Conservation (phyloP, 1,139 yeast species). For the Yamadazyma mexicana region DNA sequence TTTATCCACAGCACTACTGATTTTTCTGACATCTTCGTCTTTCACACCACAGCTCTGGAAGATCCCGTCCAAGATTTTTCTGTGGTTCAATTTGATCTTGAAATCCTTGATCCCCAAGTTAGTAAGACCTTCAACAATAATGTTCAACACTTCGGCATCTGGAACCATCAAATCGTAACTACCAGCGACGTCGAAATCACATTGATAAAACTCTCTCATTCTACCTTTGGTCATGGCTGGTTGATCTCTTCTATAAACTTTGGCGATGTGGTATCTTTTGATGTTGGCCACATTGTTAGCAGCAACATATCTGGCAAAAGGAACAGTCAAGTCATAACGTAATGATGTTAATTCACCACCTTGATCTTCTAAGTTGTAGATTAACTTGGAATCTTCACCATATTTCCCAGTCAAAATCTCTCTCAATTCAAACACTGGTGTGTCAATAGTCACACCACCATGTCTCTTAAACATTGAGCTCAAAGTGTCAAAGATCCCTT, state of each 20-base stretch:
- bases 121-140: constrained; percentile 80
- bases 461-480: constrained; percentile 83
- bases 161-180: constrained; percentile 91
- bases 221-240: constrained; percentile 99
- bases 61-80: constrained; percentile 93
- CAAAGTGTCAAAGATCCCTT: constrained; percentile 74
- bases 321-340: constrained; percentile 95
- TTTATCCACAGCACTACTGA: constrained; percentile 94
- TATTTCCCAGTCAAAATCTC: constrained; percentile 95
- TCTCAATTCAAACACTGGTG: constrained; percentile 94
- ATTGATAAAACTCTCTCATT: constrained; percentile 98
- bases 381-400: constrained; percentile 96
- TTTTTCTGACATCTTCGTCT: constrained; percentile 89
- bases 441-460: constrained; percentile 97
- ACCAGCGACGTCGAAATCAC: constrained; percentile 97
- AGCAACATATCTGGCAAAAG: constrained; percentile 95
- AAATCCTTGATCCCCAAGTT: constrained; percentile 84
- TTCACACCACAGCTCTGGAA: constrained; percentile 93
- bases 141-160: constrained; percentile 82
- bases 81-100: constrained; percentile 88
- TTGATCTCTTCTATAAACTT: constrained; percentile 97
- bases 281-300: constrained; percentile 87
- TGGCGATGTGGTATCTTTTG: constrained; percentile 95
- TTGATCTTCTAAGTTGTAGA: constrained; percentile 94
- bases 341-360: constrained; percentile 96